A percentile compares a stretch with the other conserved stretches of the same genome.
Evolutionary conservation across 2,329 filamentous ascomycete species (phyloP).

Genomic region (Pseudogymnoascus sp.): DNA sequence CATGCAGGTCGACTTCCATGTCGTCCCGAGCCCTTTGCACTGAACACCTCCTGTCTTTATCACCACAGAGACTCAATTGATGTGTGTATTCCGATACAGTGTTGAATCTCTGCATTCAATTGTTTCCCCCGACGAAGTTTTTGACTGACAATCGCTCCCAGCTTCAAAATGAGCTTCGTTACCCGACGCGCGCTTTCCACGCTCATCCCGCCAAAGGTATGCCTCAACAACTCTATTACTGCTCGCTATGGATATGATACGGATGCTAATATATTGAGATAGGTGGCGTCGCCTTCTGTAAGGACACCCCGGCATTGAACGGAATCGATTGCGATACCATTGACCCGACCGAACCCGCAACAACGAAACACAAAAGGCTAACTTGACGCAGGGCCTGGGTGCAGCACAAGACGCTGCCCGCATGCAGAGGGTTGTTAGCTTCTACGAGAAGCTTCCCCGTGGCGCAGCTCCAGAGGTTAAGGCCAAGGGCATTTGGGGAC

Average conservation of each 20-base stretch:
- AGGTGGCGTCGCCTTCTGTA: conserved; percentile 34
- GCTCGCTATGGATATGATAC: background rate
- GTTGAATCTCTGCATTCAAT: background rate
- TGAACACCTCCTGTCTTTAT: conserved; percentile 20
- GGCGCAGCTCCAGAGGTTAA: conserved; percentile 80
- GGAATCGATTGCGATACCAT: conserved; percentile 9
- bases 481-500: conserved; percentile 73
- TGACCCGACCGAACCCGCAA: conserved; percentile 10
- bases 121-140: conserved; percentile 14
- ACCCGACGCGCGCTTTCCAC: conserved; percentile 89
- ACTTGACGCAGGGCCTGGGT: conserved; percentile 72
- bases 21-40: conserved; percentile 16
- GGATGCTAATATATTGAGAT: conserved; percentile 16
- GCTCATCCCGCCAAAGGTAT: conserved; percentile 97
- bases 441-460: conserved; percentile 97
- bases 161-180: conserved; percentile 81
- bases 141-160: conserved; percentile 30
- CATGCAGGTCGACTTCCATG: conserved; percentile 16
- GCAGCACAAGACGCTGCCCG: conserved; percentile 90
- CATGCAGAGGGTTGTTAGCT: conserved; percentile 96
- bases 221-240: conserved; percentile 24
- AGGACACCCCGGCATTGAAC: conserved; percentile 19
- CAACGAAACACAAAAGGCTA: conserved; percentile 20
- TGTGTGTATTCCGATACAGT: conserved; percentile 21
- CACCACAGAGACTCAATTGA: conserved; percentile 27